Evolutionary conservation across 495 filamentous ascomycete genomes (phyloP).

Genomic region (Xylaria flabelliformis): DNA sequence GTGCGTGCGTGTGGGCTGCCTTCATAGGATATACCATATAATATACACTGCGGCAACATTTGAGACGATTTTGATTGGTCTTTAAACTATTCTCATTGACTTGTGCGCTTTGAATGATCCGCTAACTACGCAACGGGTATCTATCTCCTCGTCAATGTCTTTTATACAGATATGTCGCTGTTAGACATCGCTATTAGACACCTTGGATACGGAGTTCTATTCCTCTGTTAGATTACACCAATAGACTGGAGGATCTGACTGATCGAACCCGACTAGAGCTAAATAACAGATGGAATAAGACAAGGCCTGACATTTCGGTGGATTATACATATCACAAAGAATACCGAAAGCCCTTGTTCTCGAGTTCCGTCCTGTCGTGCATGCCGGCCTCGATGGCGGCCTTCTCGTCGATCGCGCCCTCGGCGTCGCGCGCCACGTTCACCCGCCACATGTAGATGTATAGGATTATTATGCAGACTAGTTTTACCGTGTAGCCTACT

Average conservation of each 20-base stretch:
- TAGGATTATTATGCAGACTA: conserved; percentile 47
- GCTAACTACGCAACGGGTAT: background rate
- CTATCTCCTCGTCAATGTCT: background rate
- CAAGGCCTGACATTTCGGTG: background rate
- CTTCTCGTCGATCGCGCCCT: conserved; percentile 39
- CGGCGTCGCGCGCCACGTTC: conserved; percentile 55
- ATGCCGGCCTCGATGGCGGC: conserved; percentile 59
- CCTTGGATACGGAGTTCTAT: background rate
- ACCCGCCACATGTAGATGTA: conserved; percentile 58
- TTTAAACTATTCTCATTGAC: background rate
- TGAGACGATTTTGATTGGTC: background rate
- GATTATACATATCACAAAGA: conserved; percentile 39
- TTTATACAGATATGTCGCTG: background rate
- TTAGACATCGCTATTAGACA: background rate
- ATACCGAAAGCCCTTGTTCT: conserved; percentile 60
- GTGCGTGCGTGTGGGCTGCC: background rate
- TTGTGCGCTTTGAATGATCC: background rate
- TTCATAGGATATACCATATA: conserved; percentile 17
- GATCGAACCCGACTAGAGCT: background rate
- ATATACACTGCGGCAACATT: conserved; percentile 2
- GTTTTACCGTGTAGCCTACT: conserved; percentile 55
- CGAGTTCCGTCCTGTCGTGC: conserved; percentile 59
- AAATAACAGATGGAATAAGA: background rate
- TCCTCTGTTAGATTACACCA: background rate
- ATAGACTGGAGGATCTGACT: background rate